These are phyloP conservation scores for Erythrobasidium hasegawianum DNA, from an alignment of 1,284 basidiomycete species.

Conservation along the genomic window DNA sequence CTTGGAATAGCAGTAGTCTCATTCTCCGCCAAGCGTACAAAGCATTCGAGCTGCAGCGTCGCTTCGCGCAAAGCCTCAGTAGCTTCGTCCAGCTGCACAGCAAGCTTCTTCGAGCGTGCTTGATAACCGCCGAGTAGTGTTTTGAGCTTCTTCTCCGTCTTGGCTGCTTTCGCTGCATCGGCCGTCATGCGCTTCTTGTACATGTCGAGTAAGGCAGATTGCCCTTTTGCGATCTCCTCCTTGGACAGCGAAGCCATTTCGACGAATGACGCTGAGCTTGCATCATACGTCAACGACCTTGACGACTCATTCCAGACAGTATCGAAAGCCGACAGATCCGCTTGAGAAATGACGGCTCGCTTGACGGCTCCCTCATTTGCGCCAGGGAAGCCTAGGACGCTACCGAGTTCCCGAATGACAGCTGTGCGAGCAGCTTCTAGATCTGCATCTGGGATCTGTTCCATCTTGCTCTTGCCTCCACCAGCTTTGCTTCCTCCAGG, in stretches of 20 bases:
- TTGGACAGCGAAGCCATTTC: conserved; percentile 59
- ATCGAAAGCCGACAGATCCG: conserved; percentile 59
- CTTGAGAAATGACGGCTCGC: conserved; percentile 63
- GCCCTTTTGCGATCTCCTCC: conserved; percentile 64
- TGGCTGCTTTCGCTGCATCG: conserved; percentile 74
- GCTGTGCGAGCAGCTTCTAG: conserved; percentile 66
- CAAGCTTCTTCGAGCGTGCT: conserved; percentile 66
- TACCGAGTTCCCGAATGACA: conserved; percentile 76
- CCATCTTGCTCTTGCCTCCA: conserved; percentile 72
- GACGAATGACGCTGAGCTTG: conserved; percentile 62
- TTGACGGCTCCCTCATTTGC: conserved; percentile 73
- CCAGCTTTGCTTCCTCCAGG: conserved; percentile 75
- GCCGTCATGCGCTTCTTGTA: conserved; percentile 72
- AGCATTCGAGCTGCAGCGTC: conserved; percentile 71
- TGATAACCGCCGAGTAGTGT: conserved; percentile 88
- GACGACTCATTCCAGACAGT: conserved; percentile 65
- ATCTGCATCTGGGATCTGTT: conserved; percentile 70
- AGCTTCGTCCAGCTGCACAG: conserved; percentile 62
- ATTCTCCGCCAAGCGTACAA: conserved; percentile 64
- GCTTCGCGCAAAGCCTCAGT: conserved; percentile 67
- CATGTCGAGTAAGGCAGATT: conserved; percentile 60
- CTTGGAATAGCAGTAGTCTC: conserved; percentile 72
- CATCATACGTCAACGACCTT: conserved; percentile 62
- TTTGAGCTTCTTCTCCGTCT: conserved; percentile 85
- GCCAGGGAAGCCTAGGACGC: conserved; percentile 74